phyloP scores from a whole-genome alignment of 768 basidiomycete genomes.

The Rhodotorula babjevae region DNA sequence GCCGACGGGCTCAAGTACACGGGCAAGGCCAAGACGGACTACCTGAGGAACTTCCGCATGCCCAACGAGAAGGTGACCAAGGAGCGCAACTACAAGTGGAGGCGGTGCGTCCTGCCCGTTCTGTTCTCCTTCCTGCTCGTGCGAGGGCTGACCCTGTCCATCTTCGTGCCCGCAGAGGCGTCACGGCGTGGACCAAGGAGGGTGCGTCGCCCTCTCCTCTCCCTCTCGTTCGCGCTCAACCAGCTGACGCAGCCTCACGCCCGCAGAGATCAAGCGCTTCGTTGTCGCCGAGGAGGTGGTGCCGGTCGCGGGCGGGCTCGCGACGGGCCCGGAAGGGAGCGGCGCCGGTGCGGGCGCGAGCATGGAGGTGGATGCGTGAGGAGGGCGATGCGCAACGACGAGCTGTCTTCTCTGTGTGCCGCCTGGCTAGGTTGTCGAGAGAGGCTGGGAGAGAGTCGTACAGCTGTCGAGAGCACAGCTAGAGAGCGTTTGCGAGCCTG shows the following conservation, averaged over 20 bases:
- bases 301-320: conserved; percentile 22
- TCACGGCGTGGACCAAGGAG: not conserved
- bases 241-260: not conserved
- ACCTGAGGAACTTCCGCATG: conserved; percentile 87
- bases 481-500: no score
- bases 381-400: not conserved
- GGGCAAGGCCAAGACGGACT: conserved; percentile 68
- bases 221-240: not conserved
- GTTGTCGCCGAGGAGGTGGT: conserved; percentile 39
- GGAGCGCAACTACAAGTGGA: conserved; percentile 42
- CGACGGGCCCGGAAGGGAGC: conserved; percentile 6
- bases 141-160: no score
- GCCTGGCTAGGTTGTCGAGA: no score
- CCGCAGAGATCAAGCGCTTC: conserved; percentile 32
- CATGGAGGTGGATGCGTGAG: conserved; percentile 41
- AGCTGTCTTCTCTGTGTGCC: no score
- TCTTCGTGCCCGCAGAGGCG: conserved; percentile 1
- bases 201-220: not conserved
- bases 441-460: no score
- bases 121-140: not conserved
- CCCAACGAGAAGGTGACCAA: conserved; percentile 66
- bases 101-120: conserved; percentile 13
- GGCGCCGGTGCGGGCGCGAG: conserved; percentile 16
- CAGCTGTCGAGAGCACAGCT: no score
- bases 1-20: conserved; percentile 44